phyloP scores from a whole-genome alignment of 306 rosid species.

The Acmispon strigosus region DNA sequence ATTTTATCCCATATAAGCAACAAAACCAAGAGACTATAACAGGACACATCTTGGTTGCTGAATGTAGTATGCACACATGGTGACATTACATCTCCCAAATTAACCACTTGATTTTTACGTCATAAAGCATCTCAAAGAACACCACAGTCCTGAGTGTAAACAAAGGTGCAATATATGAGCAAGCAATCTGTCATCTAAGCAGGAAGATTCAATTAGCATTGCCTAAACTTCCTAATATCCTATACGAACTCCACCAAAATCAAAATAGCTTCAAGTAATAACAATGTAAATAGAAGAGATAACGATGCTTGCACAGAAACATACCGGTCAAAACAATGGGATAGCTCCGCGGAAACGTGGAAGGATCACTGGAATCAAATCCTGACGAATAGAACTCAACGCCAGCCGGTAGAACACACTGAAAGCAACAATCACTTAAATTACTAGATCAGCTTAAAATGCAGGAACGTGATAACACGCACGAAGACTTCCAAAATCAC shows the following conservation, averaged over 20 bases:
- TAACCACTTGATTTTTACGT: not conserved
- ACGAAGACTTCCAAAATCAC: not conserved
- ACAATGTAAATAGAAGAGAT: not conserved
- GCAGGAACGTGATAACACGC: not conserved
- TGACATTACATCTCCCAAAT: constrained; percentile 14
- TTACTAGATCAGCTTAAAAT: constrained; percentile 7
- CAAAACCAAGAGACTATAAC: constrained; percentile 7
- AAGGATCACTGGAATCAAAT: constrained; percentile 50
- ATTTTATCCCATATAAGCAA: not conserved
- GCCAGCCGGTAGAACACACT: constrained; percentile 99
- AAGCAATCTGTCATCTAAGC: constrained; percentile 5
- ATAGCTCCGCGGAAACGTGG: constrained; percentile 81
- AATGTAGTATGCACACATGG: not conserved
- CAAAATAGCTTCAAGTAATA: not conserved
- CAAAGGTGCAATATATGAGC: constrained; percentile 3
- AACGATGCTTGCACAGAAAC: not conserved
- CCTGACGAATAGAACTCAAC: constrained; percentile 69
- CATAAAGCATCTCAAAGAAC: constrained; percentile 4
- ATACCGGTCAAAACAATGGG: constrained; percentile 93
- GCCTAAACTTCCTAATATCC: not conserved
- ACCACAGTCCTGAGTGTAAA: not conserved
- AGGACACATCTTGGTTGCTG: not conserved
- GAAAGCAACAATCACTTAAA: constrained; percentile 25
- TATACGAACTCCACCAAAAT: not conserved
- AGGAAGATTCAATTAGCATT: constrained; percentile 1